Conservation (phyloP, 2,329 filamentous ascomycete genomes). For the Hypocreales sp. region DNA sequence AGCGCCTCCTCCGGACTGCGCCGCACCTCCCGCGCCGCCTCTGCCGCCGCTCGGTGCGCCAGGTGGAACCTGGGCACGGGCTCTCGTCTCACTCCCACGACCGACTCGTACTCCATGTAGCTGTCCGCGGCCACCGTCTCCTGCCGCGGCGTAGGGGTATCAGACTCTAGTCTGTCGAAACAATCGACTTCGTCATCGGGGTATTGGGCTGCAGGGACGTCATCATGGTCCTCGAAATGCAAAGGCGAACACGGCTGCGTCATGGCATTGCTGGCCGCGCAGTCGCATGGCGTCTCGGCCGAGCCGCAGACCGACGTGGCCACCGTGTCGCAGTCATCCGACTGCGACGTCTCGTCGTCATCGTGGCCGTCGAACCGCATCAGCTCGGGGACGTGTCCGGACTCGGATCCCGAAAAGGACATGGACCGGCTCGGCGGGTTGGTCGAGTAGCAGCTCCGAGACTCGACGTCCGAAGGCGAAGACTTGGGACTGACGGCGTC, state of each 20-base stretch:
- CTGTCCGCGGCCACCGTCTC: slow-evolving; percentile 16
- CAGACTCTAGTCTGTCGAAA: slow-evolving; percentile 21
- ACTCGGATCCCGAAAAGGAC: slow-evolving; percentile 37
- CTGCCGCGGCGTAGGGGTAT: slow-evolving; percentile 27
- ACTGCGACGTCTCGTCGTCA: slow-evolving; percentile 29
- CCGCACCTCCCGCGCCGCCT: slow-evolving; percentile 15
- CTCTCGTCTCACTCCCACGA: slow-evolving; percentile 15
- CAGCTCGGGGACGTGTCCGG: slow-evolving; percentile 18
- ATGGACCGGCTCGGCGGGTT: slow-evolving; percentile 29
- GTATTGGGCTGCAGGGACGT: slow-evolving; percentile 22
- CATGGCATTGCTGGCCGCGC: slow-evolving; percentile 14
- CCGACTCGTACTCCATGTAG: slow-evolving; percentile 21
- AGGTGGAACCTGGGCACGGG: slow-evolving; percentile 19
- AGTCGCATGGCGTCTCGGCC: slow-evolving; percentile 21
- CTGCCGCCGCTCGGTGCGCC: slow-evolving; percentile 12
- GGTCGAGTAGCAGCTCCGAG: slow-evolving; percentile 14
- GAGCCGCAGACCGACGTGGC: slow-evolving; percentile 29
- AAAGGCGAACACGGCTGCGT: slow-evolving; percentile 14
- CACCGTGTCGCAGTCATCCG: slow-evolving; percentile 26
- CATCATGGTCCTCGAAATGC: slow-evolving; percentile 17
- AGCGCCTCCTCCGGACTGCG: slow-evolving; percentile 29
- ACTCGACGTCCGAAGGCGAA: slow-evolving; percentile 19
- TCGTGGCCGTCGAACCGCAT: slow-evolving; percentile 18
- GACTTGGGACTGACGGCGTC: slow-evolving; percentile 32
- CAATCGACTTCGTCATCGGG: slow-evolving; percentile 21